Base-by-base conservation (phyloP, 2,329 filamentous ascomycete genomes). In the Akanthomyces uredinophilus region DNA sequence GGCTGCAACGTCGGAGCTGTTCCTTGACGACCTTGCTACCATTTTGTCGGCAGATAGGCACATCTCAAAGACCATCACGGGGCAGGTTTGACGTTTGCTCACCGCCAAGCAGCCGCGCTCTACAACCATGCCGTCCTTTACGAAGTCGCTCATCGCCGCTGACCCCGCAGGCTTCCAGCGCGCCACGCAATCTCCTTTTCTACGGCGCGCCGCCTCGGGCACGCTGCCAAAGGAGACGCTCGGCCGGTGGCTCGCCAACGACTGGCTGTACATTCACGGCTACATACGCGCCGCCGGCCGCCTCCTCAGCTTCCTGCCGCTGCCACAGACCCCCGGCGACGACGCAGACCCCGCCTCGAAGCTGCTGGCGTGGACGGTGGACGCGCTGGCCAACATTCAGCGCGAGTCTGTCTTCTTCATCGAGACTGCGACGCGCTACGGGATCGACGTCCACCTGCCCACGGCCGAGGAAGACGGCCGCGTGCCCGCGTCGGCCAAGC, bases 331-430 rank as follows among this genome's bases (percentile, higher is more conserved):
- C 11, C 24, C 14, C 20, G 16, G 22, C 46, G 22, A 22, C 37
- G 35, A 60, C 5, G 52, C 56, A 8, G 68, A 68, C 10, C 74
- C 81, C 20, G 81, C 83, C 66, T 84, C 83, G 60, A 79, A 80
- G 61, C 81, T 88, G 14, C 78, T 87, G 58, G 81, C 87, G 64
- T 81, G 88, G 70, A 77, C 90, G 22, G 83, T 87, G 64, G 83
- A 83, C 43, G 85, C 87, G 1, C 74, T 91, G 22, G 84, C 81
- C 66, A 89, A 88, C 65, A 85, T 91, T 68, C 81, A 85, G 5
- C 80, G 83, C 13, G 89, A 91, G 68, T 82, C 90, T 71, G 77
- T 77, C 60, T 88, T 91, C 73, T 90, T 91, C 68, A 79, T 88
- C 61, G 81, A 83, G 47, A 87, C 86, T 0, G 87, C 87, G 2